Conservation (phyloP, 108 stramenopile genomes). For the Pseudonitzschia multiseries region DNA sequence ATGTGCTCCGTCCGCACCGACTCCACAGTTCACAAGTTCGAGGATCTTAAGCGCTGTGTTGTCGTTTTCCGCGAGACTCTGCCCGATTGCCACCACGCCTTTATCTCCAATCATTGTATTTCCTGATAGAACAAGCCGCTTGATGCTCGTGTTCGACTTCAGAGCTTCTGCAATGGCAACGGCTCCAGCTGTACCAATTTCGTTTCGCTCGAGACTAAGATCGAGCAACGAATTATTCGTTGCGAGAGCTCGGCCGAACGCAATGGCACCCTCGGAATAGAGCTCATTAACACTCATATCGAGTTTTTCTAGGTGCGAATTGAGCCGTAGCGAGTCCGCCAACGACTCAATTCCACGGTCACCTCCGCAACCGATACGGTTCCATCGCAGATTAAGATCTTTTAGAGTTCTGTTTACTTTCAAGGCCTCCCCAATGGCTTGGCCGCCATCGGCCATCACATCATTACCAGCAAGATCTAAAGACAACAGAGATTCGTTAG, state of each 20-base stretch:
- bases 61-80: background rate
- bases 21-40: background rate
- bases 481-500: background rate
- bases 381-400: background rate
- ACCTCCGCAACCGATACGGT: conserved; percentile 3
- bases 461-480: background rate
- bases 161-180: conserved; percentile 7
- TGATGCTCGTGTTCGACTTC: background rate
- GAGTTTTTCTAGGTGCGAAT: background rate
- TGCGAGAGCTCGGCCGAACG: background rate
- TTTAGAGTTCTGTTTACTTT: background rate
- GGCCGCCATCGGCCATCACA: background rate
- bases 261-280: conserved; percentile 1
- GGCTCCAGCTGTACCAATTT: background rate
- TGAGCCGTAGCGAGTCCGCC: background rate
- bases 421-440: conserved; percentile 1
- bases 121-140: background rate
- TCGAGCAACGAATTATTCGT: background rate
- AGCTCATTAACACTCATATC: background rate
- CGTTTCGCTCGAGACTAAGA: conserved; percentile 5
- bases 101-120: conserved; percentile 1
- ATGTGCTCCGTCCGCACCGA: background rate
- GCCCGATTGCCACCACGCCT: background rate
- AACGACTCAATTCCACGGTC: background rate
- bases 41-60: background rate